Evolutionary conservation across 2,329 filamentous ascomycete species (phyloP), one percentile per base, ranked within the genome.

Genomic region (Arachnomyces sp.): DNA sequence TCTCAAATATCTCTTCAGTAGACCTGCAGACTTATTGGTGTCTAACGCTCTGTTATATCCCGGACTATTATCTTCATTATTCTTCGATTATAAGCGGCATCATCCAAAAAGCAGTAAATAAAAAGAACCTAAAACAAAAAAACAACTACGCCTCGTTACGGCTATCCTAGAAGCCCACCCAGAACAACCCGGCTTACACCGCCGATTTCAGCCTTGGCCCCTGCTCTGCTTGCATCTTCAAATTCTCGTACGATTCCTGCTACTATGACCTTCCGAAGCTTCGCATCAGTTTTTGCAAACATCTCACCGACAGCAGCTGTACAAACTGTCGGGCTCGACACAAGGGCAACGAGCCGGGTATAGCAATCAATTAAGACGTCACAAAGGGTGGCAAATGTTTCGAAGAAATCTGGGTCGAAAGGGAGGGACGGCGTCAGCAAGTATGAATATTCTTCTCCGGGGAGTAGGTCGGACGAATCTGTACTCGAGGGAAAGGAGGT

Each of bases 371-470:
- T 93, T 45, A 98, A 69, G 3, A 94, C 86, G 58, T 98, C 92
- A 67, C 92, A 96, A 5, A 98, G 73, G 9, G 92, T 95, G 11
- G 88, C 84, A 66, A 96, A 96, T 0, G 89, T 95, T 67, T 93
- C 88, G 62, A 90, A 92, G 56, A 95, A 98, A 63, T 98, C 92
- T 0, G 92, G 92, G 49, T 96, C 89, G 57, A 98, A 98, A 0
- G 92, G 92, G 35, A 98, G 68, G 12, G 81, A 83, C 0, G 92
- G 92, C n/a, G 90, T 96, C 14, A 95, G 74, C 2, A 98, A 73
- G 59, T 90, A 82, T 0, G 80, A 79, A 61, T 95, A 98, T 54
- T 93, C 86, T 56, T 94, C 88, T 29, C 88, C 87, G 0, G 84
- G 82, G 1, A 85, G 68, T 16, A 87, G 72, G 47, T 87, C 84